Percentiles rank a stretch among this genome's conserved stretches.
phyloP scores from a whole-genome alignment of 805 yeast species.

The Ogataea trehalophila region DNA sequence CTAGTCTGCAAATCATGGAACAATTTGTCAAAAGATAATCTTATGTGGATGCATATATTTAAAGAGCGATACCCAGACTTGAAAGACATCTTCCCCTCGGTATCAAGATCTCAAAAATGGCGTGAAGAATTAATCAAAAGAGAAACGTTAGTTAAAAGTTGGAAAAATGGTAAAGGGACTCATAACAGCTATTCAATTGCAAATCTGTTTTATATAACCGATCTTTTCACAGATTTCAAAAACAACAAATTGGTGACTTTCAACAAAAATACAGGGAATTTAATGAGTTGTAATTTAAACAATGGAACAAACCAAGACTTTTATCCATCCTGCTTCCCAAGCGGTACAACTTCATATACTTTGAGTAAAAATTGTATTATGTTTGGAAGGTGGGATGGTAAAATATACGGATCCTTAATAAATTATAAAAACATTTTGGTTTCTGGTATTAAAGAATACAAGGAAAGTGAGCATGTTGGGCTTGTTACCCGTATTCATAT shows the following conservation, averaged over 20 bases:
- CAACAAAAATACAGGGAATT: conserved; percentile 23
- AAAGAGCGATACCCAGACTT: conserved; percentile 33
- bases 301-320: conserved; percentile 21
- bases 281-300: conserved; percentile 18
- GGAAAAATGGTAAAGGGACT: conserved; percentile 34
- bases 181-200: conserved; percentile 17
- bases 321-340: conserved; percentile 22
- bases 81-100: conserved; percentile 35
- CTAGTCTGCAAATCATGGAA: conserved; percentile 48
- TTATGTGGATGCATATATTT: conserved; percentile 46
- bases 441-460: conserved; percentile 19
- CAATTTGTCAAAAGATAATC: conserved; percentile 37
- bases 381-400: conserved; percentile 33
- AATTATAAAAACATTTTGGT: conserved; percentile 22
- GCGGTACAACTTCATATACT: conserved; percentile 28
- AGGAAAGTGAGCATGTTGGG: conserved; percentile 15
- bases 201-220: conserved; percentile 20
- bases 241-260: conserved; percentile 21
- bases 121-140: conserved; percentile 41
- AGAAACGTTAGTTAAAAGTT: conserved; percentile 28
- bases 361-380: conserved; percentile 23
- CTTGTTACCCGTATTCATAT: conserved; percentile 22
- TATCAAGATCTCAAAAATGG: conserved; percentile 43
- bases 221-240: conserved; percentile 24
- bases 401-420: conserved; percentile 23